Evolutionary conservation across 2,329 filamentous ascomycete species (phyloP).

Genomic region (Hysterium pulicare): DNA sequence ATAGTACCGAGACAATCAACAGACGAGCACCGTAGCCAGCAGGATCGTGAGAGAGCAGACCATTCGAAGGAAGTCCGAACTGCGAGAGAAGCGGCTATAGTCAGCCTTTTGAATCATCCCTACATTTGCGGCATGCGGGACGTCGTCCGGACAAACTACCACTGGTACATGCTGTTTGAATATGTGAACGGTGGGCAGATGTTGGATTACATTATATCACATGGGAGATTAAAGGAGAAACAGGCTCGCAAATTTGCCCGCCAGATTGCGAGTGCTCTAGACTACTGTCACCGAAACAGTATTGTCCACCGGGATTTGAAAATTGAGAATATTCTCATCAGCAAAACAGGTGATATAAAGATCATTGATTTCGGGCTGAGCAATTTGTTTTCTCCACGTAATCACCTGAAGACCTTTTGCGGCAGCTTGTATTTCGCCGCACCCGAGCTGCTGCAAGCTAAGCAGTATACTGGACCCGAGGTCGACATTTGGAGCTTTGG

Average conservation of each 20-base stretch:
- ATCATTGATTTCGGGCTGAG: constrained; percentile 98
- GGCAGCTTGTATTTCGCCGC: constrained; percentile 97
- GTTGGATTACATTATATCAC: constrained; percentile 99
- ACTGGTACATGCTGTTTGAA: constrained; percentile 99
- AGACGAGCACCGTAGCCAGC: constrained; percentile 71
- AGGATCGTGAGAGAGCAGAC: constrained; percentile 83
- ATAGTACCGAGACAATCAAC: constrained; percentile 89
- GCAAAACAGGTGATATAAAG: constrained; percentile 98
- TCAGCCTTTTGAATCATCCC: constrained; percentile 88
- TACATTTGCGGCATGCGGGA: constrained; percentile 96
- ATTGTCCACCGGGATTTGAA: constrained; percentile 97
- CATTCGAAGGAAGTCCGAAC: constrained; percentile 96
- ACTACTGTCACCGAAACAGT: constrained; percentile 97
- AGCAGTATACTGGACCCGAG: constrained; percentile 91
- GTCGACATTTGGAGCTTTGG: constrained; percentile 99
- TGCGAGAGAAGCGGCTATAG: constrained; percentile 91
- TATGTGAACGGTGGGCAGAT: constrained; percentile 99
- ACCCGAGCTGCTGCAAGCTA: constrained; percentile 87
- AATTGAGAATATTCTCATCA: constrained; percentile 99
- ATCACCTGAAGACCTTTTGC: constrained; percentile 91
- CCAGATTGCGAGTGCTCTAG: constrained; percentile 92
- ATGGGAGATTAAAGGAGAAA: constrained; percentile 96
- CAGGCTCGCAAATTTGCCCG: constrained; percentile 96
- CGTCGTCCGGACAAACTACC: constrained; percentile 91
- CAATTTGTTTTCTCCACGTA: constrained; percentile 85